Percentiles rank a stretch among this genome's conserved stretches.
Evolutionary conservation across 495 filamentous ascomycete species (phyloP).

Genomic region (Collariella sp.): DNA sequence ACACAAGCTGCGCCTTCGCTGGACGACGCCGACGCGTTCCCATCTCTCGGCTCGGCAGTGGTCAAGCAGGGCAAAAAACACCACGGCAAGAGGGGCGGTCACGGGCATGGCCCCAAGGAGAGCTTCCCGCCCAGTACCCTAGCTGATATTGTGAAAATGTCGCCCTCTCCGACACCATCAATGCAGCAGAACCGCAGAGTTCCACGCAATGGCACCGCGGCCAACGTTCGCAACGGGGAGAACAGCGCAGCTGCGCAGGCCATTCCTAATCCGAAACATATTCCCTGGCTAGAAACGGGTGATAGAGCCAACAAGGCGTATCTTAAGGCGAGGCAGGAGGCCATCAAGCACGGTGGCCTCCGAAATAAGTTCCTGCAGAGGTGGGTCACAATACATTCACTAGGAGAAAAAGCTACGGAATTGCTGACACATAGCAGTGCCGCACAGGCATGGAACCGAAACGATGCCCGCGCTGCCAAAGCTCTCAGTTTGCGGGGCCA

Average conservation of each 20-base stretch:
- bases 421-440: slow-evolving; percentile 50
- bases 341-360: slow-evolving; percentile 90
- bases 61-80: slow-evolving; percentile 77
- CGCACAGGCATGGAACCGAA: slow-evolving; percentile 99
- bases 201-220: slow-evolving; percentile 46
- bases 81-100: slow-evolving; percentile 77
- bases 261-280: slow-evolving; percentile 80
- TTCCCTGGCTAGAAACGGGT: slow-evolving; percentile 97
- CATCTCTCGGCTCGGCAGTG: slow-evolving; percentile 74
- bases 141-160: slow-evolving; percentile 91
- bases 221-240: slow-evolving; percentile 53
- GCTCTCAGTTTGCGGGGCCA: slow-evolving; percentile 89
- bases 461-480: slow-evolving; percentile 93
- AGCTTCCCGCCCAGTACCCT: slow-evolving; percentile 65
- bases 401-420: not conserved
- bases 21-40: slow-evolving; percentile 94
- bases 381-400: slow-evolving; percentile 34
- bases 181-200: slow-evolving; percentile 42
- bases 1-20: slow-evolving; percentile 65
- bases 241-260: slow-evolving; percentile 71
- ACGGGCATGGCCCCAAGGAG: slow-evolving; percentile 65
- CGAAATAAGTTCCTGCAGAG: slow-evolving; percentile 97
- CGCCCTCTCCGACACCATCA: slow-evolving; percentile 58
- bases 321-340: slow-evolving; percentile 85
- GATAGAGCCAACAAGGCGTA: slow-evolving; percentile 83